Base-by-base conservation (phyloP, 2,329 filamentous ascomycete species). In the Tolypocladium tundrense region DNA sequence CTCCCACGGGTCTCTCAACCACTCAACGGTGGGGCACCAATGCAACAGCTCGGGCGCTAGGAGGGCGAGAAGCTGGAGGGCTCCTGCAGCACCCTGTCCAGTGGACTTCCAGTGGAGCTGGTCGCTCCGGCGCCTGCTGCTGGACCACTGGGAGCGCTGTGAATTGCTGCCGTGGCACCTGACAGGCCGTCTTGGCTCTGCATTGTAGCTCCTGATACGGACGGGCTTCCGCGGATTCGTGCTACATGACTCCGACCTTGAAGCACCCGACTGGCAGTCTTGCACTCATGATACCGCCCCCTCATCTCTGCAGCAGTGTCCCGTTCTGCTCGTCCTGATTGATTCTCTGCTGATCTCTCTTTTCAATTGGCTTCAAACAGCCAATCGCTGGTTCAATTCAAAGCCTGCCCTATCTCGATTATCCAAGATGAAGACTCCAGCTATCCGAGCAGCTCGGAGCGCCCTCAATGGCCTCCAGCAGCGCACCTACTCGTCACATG, bases 401-500 rank as follows among this genome's bases (percentile, higher is more conserved):
- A n/a, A 35, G 16, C 48, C 31, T 35, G 31, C 27, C 31, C 19
- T 10, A 13, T n/a, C 48, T 31, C 31, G 19, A 21, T 3, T 3
- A 37, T 9, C 10, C 10, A 69, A 31, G 45, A 75, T 75, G 73
- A 73, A 67, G 66, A 64, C 65, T 27, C 62, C 69, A 60, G 63
- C 67, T 57, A 60, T 70, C 56, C 70, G 70, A 60, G 62, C 70
- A 52, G 68, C 69, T 61, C 72, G 67, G 60, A 63, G 66, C 59
- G 71, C 68, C 62, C 58, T 66, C 61, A 68, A 67, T 56, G 68
- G 72, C 63, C 59, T 75, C 31, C 75, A 78, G 58, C 68, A 69
- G 59, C 73, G 79, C 60, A 68, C 73, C 35, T 79, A 79, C 60
- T 79, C 58, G 8, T 54, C 79, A 43, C 65, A 73, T 57, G 59